Evolutionary conservation across 306 rosid species (phyloP), one percentile per base, ranked within the genome.

Genomic region (Inga oerstediana): DNA sequence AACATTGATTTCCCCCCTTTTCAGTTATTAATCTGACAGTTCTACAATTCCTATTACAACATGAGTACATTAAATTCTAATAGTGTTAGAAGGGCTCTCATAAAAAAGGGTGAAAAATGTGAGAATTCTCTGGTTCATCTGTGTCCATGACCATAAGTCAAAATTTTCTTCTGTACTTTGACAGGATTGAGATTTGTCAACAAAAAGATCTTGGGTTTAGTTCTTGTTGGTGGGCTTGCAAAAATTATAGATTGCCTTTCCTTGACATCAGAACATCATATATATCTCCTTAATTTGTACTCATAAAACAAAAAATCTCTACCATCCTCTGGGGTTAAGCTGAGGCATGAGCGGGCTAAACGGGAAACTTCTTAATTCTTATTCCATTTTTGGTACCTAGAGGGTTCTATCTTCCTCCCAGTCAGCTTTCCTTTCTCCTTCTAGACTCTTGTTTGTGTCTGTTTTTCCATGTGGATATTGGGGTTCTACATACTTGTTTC

Each of bases 1-100:
- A 77, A 67, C 17, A 12, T 54, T n/a, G n/a, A 20, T 67, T 81
- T 66, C 30, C 56, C n/a, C 62, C 45, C 52, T n/a, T 37, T 67
- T 59, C 49, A 52, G 75, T 12, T 20, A 71, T 5, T 61, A 41
- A 64, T n/a, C 67, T 75, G 72, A 44, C 41, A 72, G 70, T 56
- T 71, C 52, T 74, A 10, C 73, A n/a, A 17, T 69, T 76, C 58
- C 46, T 44, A 30, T 71, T 13, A 59, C 45, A 69, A 44, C 12
- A 45, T 20, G 51, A 45, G 67, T 19, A 4, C 61, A 52, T 83
- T 81, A 69, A 43, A 70, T 61, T 52, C 46, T 74, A 20, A 12
- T 19, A 56, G 64, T 58, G 27, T 58, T 58, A 20, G 24, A 27
- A n/a, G 3, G 2, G 64, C 30, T n/a, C 3, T 58, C 64, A 20